Evolutionary conservation across 345 rosid species (phyloP), one percentile per base, ranked within the genome.

Genomic region (Sapria himalayana): DNA sequence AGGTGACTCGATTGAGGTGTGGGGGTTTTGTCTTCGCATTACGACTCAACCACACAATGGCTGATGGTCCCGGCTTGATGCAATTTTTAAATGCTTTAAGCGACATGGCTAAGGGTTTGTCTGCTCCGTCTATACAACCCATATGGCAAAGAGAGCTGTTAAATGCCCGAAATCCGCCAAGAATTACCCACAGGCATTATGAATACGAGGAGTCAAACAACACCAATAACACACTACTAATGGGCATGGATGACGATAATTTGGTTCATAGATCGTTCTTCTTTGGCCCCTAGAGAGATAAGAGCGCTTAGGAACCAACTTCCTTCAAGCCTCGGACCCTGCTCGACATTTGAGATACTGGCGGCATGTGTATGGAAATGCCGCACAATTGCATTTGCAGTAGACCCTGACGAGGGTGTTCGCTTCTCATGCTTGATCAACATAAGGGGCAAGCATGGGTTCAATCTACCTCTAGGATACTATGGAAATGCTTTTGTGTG

Each of bases 361-460:
- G 15, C 51, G 8, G 55, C 56, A 0, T 54, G n/a, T 15, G 16
- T 54, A 10, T 59, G 60, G 64, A 56, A 52, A 22, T 59, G 56
- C 5, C 60, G 64, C 3, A 44, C 51, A 0, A 24, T 48, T 0
- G 60, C 64, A 1, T 43, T 43, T 13, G 43, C 43, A 11, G 39
- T 3, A 2, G 43, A 44, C 22, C 39, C 64, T 2, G 9, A 25
- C 3, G 48, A 59, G 17, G 51, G 38, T 25, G 34, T 59, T 33
- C 43, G 51, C 2, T 0, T 48, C 2, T 4, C 35, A 11, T 38
- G 0, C 25, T 1, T n/a, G 0, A 40, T 46, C 16, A 47, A 22
- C 9, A 22, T 22, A 10, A 24, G 48, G 11, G 4, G 24, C n/a
- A 52, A 47, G 21, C 9, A 18, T 23, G 40, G 32, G 9, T 48